Percentiles rank a stretch among this genome's conserved stretches.
These are phyloP conservation scores for Fonsecaea pedrosoi DNA, from an alignment of 2,329 filamentous ascomycete species.

Conservation along the genomic window DNA sequence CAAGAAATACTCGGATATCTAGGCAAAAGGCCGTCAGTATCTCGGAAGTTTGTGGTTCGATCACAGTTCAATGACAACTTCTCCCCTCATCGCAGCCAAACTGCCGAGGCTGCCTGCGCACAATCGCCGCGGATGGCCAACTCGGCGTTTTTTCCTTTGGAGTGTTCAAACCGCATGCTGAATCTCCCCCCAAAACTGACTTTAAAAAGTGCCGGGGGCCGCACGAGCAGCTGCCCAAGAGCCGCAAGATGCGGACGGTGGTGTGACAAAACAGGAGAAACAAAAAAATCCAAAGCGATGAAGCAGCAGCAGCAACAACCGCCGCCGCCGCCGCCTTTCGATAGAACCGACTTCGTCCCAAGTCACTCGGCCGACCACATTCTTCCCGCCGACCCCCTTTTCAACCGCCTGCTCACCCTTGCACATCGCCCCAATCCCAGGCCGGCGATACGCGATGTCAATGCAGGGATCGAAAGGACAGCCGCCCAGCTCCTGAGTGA, in stretches of 20 bases:
- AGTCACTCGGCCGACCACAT: constrained; percentile 43
- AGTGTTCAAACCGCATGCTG: neutral
- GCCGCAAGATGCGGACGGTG: neutral
- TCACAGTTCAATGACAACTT: neutral
- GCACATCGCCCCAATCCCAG: constrained; percentile 41
- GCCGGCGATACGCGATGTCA: constrained; percentile 45
- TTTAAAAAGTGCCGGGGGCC: neutral
- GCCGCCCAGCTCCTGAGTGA: constrained; percentile 46
- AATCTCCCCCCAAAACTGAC: neutral
- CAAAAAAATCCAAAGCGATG: constrained; percentile 16
- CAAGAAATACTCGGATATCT: neutral
- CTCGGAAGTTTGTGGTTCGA: neutral
- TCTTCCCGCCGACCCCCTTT: constrained; percentile 45
- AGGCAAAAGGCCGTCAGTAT: neutral
- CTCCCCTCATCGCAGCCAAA: constrained; percentile 19
- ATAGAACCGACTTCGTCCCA: constrained; percentile 42
- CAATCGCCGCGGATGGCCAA: constrained; percentile 28
- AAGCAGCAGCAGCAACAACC: constrained; percentile 19
- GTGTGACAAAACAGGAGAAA: neutral
- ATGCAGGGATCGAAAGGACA: constrained; percentile 44
- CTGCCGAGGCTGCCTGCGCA: constrained; percentile 20
- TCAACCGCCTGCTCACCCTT: constrained; percentile 45
- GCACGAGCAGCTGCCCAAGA: neutral
- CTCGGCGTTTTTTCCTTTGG: constrained; percentile 8
- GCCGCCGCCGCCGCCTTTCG: constrained; percentile 25